Evolutionary conservation across 2,329 filamentous ascomycete genomes (phyloP), one percentile per base, ranked within the genome.

Genomic region (Scleromitrula shiraiana): DNA sequence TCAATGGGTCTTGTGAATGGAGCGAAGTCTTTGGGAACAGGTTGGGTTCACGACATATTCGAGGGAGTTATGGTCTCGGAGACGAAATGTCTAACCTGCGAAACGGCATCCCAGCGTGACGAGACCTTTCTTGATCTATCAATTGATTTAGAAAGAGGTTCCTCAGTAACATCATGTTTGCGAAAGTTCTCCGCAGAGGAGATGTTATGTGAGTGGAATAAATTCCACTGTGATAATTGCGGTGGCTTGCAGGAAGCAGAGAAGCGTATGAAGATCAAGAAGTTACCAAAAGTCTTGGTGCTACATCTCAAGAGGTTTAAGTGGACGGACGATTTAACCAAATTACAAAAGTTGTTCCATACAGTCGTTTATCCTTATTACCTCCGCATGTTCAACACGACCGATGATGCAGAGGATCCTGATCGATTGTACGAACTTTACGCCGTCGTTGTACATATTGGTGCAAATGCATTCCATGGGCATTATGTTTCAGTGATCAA

Each of bases 201-300:
- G 67, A 96, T 97, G 88, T 76, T 98, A 50, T 97, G 93, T 63
- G 93, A 98, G 69, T 79, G 90, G 52, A 97, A 98, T 72, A 98
- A 98, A 64, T 98, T 98, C 57, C 91, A 98, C 64, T 98, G 93
- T 68, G 93, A 98, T 65, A 90, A 90, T 59, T 98, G 93, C 59
- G 93, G 93, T 45, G 93, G 93, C 2, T 71, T 98, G 47, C 93
- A 98, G 67, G 93, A 98, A 68, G 93, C 93, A 0, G 93, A 98
- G 67, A 98, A 97, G 72, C 80, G 93, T 55, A 98, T 98, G 93
- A 98, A 97, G 73, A 91, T 98, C 59, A 97, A 98, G 71, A 80
- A 87, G 45, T 70, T 97, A 62, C 93, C 93, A 4, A 89, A 88
- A 62, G 88, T 98, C 51, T 69, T 98, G 54, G 90, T 93, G 4